phyloP scores from a whole-genome alignment of 306 rosid species.

The Lupinus albus region DNA sequence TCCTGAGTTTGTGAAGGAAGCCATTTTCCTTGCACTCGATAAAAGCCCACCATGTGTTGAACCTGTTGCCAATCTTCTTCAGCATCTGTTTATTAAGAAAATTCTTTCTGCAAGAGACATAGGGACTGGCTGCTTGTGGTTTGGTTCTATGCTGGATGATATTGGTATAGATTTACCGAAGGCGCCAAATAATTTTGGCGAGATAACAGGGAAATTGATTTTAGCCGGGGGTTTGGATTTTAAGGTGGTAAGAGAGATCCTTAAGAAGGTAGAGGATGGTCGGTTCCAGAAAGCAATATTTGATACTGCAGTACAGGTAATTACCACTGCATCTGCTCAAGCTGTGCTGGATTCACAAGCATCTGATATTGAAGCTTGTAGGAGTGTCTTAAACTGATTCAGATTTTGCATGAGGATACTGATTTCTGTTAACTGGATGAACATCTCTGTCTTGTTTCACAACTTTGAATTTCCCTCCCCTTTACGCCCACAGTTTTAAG shows the following conservation, averaged over 20 bases:
- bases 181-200: constrained; percentile 85
- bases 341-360: constrained; percentile 73
- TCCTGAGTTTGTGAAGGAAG: constrained; percentile 89
- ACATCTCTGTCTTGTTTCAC: constrained; percentile 49
- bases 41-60: constrained; percentile 70
- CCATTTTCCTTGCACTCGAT: constrained; percentile 77
- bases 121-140: constrained; percentile 76
- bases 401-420: constrained; percentile 36
- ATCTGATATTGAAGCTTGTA: constrained; percentile 84
- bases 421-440: constrained; percentile 46
- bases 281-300: constrained; percentile 59
- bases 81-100: constrained; percentile 57
- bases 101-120: constrained; percentile 60
- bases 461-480: constrained; percentile 42
- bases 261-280: constrained; percentile 68
- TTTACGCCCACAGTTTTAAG: constrained; percentile 41
- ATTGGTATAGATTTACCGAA: constrained; percentile 78
- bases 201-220: constrained; percentile 66
- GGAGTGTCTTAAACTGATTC: constrained; percentile 50
- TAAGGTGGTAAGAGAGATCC: constrained; percentile 67
- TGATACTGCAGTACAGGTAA: constrained; percentile 47
- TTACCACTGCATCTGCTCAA: constrained; percentile 62
- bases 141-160: constrained; percentile 69
- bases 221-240: constrained; percentile 69
- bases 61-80: constrained; percentile 66